These are phyloP conservation scores for Monotropa hypopitys DNA, from an alignment of 179 eudicot species.

Conservation along the genomic window DNA sequence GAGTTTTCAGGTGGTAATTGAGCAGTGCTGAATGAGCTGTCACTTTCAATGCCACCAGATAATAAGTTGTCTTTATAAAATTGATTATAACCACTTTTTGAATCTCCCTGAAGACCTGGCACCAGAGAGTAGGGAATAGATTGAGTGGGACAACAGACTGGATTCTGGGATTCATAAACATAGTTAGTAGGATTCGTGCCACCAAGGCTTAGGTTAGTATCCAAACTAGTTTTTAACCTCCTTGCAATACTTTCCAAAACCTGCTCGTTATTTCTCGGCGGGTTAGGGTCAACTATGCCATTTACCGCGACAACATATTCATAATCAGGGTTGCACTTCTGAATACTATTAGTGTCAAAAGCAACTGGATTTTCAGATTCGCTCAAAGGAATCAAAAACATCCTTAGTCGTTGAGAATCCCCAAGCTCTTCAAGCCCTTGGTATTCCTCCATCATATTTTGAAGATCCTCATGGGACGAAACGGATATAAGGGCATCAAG, in stretches of 20 bases:
- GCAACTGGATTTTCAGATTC: conserved; percentile 37
- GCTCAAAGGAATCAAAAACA: conserved; percentile 52
- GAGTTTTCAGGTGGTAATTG: conserved; percentile 25
- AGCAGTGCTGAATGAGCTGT: conserved; percentile 24
- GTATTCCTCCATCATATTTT: conserved; percentile 83
- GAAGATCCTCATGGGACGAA: conserved; percentile 76
- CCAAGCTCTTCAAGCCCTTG: conserved; percentile 36
- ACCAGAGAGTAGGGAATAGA: conserved; percentile 32
- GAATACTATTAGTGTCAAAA: conserved; percentile 20
- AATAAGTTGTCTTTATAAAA: conserved; percentile 28
- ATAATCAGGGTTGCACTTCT: conserved; percentile 49
- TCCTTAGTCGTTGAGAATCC: conserved; percentile 62
- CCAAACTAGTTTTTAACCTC: conserved; percentile 21
- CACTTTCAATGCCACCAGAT: conserved; percentile 32
- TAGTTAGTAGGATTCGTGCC: conserved; percentile 5
- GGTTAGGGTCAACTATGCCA: conserved; percentile 43
- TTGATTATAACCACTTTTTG: conserved; percentile 16
- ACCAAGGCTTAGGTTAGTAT: conserved; percentile 9
- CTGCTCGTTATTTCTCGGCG: conserved; percentile 27
- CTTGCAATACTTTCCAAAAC: conserved; percentile 7
- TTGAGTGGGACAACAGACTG: conserved; percentile 22
- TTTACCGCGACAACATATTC: conserved; percentile 79
- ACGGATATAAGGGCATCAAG: conserved; percentile 86
- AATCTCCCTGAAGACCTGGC: conserved; percentile 28
- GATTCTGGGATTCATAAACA: conserved; percentile 21